Conservation (phyloP, 2,329 filamentous ascomycete species). For the Magnaporthiopsis incrustans region DNA sequence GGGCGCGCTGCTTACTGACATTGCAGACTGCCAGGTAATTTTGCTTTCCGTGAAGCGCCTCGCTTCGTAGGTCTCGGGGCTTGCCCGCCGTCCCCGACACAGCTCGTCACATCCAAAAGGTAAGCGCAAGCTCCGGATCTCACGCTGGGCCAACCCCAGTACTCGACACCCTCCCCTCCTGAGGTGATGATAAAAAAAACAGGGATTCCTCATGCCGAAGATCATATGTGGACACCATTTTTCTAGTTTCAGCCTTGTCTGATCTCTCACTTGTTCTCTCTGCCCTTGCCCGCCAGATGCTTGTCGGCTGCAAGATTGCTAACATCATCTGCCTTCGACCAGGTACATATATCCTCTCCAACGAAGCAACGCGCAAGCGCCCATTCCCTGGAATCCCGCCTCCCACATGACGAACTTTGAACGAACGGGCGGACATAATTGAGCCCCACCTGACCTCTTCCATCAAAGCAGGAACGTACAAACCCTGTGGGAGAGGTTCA, state of each 20-base stretch:
- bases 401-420: constrained; percentile 53
- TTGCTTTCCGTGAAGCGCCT: neutral
- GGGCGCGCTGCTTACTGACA: constrained; percentile 1
- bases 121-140: constrained; percentile 23
- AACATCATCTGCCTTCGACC: constrained; percentile 10
- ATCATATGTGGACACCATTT: constrained; percentile 51
- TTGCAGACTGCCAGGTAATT: constrained; percentile 13
- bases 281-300: neutral
- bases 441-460: constrained; percentile 38
- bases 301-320: constrained; percentile 9
- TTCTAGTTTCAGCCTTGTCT: constrained; percentile 59
- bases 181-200: constrained; percentile 53
- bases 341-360: constrained; percentile 14
- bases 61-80: neutral
- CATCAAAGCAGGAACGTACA: constrained; percentile 53
- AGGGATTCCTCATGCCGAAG: constrained; percentile 64
- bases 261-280: constrained; percentile 31
- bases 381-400: neutral
- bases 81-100: neutral
- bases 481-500: constrained; percentile 44
- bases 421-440: constrained; percentile 64
- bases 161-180: constrained; percentile 17
- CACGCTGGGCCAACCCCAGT: constrained; percentile 7
- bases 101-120: constrained; percentile 32
- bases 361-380: constrained; percentile 17